Evolutionary conservation across 176 grass and related monocot species (phyloP), one percentile per base, ranked within the genome.

Genomic region (Panicum miliaceum): DNA sequence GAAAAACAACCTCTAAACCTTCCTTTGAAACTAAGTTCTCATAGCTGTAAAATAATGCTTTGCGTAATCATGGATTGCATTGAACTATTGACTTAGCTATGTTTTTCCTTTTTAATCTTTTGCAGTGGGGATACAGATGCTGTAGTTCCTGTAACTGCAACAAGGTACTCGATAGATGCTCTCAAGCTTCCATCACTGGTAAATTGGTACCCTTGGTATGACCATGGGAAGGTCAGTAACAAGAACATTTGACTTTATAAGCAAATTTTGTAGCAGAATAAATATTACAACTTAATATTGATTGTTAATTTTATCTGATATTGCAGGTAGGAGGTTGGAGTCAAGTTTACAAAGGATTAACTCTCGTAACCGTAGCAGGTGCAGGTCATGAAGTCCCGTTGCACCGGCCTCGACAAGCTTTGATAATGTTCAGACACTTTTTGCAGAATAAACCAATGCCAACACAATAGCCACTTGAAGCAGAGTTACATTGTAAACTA

Each of bases 121-220:
- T 6, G 22, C 46, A 98, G 96, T 87, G 93, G 93, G 60, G 93
- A 98, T 77, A 96, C 93, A 74, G 96, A 98, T 87, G 89, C 96
- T 78, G 91, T 99, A n/a, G 96, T 99, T 78, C 96, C 96, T 85
- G 86, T 99, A 72, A 96, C 96, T 23, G 96, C 93, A 79, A 99
- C 91, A 52, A 91, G 96, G 67, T 96, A 99, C 89, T 96, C 96
- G 0, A 90, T 99, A 65, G 88, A 93, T 60, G 91, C 89, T 75
- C 86, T 99, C 52, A 96, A 99, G 77, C 89, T 96, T 53, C 89
- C 87, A 71, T 92, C 93, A 3, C 20, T 95, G 11, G 78, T 86
- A 71, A 89, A 90, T 85, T 94, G 96, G 96, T 88, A 94, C 77
- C 91, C 96, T 62, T 96, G 93, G 96, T 94, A 94, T 43, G 85